Conservation (phyloP, 129 eudicot species). For the Mikania micrantha region DNA sequence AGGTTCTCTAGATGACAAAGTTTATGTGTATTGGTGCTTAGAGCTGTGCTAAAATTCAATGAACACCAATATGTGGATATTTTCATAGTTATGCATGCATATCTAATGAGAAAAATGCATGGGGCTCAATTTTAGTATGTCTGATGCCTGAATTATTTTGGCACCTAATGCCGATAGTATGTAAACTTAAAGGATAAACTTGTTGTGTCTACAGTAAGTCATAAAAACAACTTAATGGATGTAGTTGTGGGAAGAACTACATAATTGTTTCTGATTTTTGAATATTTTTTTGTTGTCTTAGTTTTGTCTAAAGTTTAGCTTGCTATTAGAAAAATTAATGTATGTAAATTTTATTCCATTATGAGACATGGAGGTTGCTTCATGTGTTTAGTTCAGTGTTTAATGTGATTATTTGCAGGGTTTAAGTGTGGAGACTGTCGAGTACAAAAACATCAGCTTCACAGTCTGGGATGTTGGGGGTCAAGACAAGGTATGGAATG, state of each 20-base stretch:
- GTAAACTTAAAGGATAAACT: neutral
- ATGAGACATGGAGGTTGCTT: neutral
- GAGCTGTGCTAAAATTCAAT: neutral
- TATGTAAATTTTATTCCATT: neutral
- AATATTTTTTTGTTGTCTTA: neutral
- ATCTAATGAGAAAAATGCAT: neutral
- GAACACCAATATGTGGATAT: neutral
- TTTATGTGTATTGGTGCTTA: neutral
- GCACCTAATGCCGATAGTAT: neutral
- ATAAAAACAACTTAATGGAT: neutral
- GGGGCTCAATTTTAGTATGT: neutral
- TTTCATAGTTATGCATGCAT: neutral
- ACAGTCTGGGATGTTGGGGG: conserved; percentile 62
- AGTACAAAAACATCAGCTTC: conserved; percentile 51
- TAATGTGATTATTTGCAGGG: conserved; percentile 25
- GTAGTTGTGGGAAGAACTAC: conserved; percentile 1
- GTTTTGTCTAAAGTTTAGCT: conserved; percentile 7
- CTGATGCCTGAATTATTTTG: neutral
- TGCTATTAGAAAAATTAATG: neutral
- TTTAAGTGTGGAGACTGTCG: conserved; percentile 51
- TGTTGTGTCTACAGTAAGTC: neutral
- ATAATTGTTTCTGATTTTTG: neutral
- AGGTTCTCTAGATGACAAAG: neutral
- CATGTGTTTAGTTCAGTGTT: neutral
- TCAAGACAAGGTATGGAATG: conserved; percentile 37